Evolutionary conservation across 2,329 filamentous ascomycete species (phyloP).

Genomic region (Cladosporium sp.): DNA sequence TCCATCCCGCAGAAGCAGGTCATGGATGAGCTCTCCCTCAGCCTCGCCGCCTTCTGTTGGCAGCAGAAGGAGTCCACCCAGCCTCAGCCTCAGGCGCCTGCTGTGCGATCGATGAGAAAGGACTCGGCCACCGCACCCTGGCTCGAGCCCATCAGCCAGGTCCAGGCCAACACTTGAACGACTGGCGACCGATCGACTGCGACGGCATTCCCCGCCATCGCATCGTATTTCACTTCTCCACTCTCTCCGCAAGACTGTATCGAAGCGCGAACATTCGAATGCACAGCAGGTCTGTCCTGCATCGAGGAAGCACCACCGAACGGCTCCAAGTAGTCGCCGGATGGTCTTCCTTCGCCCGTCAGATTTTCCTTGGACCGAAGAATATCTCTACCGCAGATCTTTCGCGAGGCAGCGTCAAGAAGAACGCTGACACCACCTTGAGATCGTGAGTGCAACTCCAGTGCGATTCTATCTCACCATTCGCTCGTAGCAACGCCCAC

Average conservation of each 20-base stretch:
- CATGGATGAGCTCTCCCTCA: constrained; percentile 1
- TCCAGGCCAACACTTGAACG: constrained; percentile 6
- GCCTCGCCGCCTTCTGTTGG: constrained; percentile 1
- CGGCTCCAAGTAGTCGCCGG: no score
- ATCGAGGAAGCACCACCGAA: background rate
- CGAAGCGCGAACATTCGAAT: background rate
- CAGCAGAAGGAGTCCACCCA: background rate
- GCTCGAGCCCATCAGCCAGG: constrained; percentile 8
- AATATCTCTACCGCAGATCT: no score
- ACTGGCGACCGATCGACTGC: background rate
- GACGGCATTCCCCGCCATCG: background rate
- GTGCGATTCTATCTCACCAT: no score
- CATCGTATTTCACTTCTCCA: background rate
- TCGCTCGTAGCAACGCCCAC: no score
- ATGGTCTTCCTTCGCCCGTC: no score
- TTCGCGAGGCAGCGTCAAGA: no score
- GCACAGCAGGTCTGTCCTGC: constrained; percentile 9
- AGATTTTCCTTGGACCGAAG: no score
- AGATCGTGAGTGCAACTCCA: no score
- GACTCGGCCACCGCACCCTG: constrained; percentile 9
- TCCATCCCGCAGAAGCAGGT: constrained; percentile 7
- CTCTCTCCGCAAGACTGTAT: background rate
- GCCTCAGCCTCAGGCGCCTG: background rate
- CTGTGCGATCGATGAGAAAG: constrained; percentile 3
- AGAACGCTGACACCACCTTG: no score